Evolutionary conservation across 2,329 filamentous ascomycete genomes (phyloP).

Genomic region (Ilyonectria destructans): DNA sequence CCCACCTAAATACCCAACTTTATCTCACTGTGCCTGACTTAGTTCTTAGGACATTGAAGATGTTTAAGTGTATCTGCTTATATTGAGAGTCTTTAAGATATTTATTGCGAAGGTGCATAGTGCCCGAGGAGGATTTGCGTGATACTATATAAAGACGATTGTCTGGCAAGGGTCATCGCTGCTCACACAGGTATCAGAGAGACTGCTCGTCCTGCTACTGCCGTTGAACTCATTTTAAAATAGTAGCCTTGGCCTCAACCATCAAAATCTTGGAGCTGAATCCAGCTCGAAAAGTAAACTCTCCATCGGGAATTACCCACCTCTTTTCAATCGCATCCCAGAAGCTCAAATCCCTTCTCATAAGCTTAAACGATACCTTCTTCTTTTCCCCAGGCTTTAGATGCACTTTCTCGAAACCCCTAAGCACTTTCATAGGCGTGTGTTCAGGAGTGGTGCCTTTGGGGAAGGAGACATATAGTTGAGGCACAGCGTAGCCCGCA

Average conservation of each 20-base stretch:
- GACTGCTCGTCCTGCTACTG: no score
- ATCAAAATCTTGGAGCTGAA: constrained; percentile 9
- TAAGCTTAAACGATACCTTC: constrained; percentile 66
- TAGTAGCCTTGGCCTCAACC: not conserved
- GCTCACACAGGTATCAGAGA: no score
- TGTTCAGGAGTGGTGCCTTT: constrained; percentile 42
- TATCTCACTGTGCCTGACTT: no score
- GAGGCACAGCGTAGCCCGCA: constrained; percentile 66
- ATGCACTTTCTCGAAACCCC: constrained; percentile 74
- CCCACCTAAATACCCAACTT: no score
- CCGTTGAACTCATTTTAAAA: not conserved
- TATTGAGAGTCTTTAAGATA: no score
- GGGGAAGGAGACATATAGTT: constrained; percentile 70
- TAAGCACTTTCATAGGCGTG: constrained; percentile 70
- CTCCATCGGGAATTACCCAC: constrained; percentile 61
- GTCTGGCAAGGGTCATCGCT: no score
- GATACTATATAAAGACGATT: no score
- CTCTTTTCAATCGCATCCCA: constrained; percentile 76
- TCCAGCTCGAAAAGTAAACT: constrained; percentile 8
- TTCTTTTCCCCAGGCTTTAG: constrained; percentile 71
- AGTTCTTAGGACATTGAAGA: no score
- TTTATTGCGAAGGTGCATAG: no score
- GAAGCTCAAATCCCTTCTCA: constrained; percentile 76
- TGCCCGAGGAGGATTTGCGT: no score
- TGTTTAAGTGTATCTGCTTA: no score